Base-by-base conservation (phyloP, 768 basidiomycete genomes). In the Tylopilus felleus region DNA sequence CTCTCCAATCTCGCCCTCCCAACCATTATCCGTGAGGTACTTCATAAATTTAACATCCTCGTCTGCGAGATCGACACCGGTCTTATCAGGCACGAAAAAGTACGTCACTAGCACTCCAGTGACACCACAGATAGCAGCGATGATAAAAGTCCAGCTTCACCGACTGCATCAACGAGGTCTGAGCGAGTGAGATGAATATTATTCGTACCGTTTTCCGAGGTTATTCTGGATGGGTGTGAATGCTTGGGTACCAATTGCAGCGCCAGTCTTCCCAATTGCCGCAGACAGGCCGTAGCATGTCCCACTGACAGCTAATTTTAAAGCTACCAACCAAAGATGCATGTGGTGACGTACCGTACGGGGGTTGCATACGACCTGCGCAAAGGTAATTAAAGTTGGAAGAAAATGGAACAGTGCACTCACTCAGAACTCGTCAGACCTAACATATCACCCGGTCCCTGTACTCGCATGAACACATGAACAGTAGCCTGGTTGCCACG, bases 381-480 rank as follows among this genome's bases (percentile, higher is more conserved):
- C 23, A 51, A 42, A 47, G 55, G 59, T 46, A 19, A 8, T 39
- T 44, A 33, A 44, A 27, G 33, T 40, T 43, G 12, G 49, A 53
- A 49, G 5, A 40, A 57, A 25, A 47, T 39, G 51, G 3, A 55
- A 39, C 8, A 42, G 21, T 17, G 5, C 21, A 74, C 81, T 70
- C 61, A 84, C 82, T 86, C 86, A 17, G 81, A 80, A 48, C 82
- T 83, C 47, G 83, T 80, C 40, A 86, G 75, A 46, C 84, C 83
- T 10, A 85, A 66, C 82, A 86, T 86, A 61, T 88, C 80, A 21
- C 88, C 87, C 3, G 86, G 86, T 17, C 86, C 86, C 82, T 84
- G 57, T 22, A 52, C 19, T 22, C 25, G 17, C 13, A 45, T 71
- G 13, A 65, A 43, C 22, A 28, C 46, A 43, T 9, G 22, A 39